Evolutionary conservation across 306 rosid species (phyloP).

Genomic region (Cicer cuneatum): DNA sequence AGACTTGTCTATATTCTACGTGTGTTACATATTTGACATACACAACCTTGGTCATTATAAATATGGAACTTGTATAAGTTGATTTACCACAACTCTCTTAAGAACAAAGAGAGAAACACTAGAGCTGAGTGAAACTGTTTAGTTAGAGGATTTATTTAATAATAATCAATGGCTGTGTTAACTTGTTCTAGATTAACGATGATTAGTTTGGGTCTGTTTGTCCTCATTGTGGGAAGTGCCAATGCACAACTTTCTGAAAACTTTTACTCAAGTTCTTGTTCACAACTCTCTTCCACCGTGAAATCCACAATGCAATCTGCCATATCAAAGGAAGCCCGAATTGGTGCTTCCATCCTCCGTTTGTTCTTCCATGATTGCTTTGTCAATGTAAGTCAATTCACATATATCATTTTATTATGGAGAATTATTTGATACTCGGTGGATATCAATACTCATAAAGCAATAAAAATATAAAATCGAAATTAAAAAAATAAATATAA

Average conservation of each 20-base stretch:
- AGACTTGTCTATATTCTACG: conserved; percentile 44
- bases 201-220: conserved; percentile 40
- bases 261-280: conserved; percentile 71
- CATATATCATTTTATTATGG: too few relatives aligned
- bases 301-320: conserved; percentile 66
- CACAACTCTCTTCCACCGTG: conserved; percentile 62
- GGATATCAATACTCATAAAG: too few relatives aligned
- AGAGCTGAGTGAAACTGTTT: not conserved
- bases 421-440: too few relatives aligned
- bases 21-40: conserved; percentile 49
- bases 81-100: conserved; percentile 30
- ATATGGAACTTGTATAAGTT: conserved; percentile 38
- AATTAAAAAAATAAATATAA: too few relatives aligned
- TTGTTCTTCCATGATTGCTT: conserved; percentile 89
- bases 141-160: not conserved
- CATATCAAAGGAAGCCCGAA: conserved; percentile 68
- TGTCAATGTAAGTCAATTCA: conserved; percentile 66
- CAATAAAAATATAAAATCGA: too few relatives aligned
- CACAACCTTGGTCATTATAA: conserved; percentile 35
- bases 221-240: conserved; percentile 50
- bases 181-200: conserved; percentile 32
- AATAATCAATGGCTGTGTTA: conserved; percentile 42
- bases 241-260: conserved; percentile 74
- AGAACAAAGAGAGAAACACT: not conserved
- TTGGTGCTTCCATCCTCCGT: conserved; percentile 95